Base-by-base conservation (phyloP, 2,329 filamentous ascomycete genomes). In the Phialophora tarda region DNA sequence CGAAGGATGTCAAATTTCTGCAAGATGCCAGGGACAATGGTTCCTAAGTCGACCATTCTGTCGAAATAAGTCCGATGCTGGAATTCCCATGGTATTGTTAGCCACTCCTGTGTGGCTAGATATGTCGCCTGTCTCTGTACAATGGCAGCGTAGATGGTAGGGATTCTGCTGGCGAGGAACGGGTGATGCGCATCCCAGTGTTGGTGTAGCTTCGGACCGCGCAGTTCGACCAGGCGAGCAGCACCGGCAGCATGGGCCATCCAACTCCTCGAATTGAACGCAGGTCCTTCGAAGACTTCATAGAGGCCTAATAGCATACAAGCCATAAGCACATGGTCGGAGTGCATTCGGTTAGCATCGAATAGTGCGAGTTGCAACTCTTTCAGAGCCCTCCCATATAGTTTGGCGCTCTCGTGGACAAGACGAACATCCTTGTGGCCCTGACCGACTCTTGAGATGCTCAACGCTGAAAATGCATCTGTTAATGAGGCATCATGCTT, bases 301-400 rank as follows among this genome's bases (percentile, higher is more conserved):
- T 80, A 80, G 50, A 78, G 71, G 21, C 74, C 71, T 1, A 79
- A 65, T 7, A 75, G 71, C 73, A 79, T 72, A 61, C 77, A 79
- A 7, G 77, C 75, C 21, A 77, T 76, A 7, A 79, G 71, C 0
- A 76, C 77, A 48, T 77, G 76, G 58, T 80, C 75, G 30, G 73
- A 73, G 60, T 74, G 74, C 73, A 76, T 76, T 24, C 75, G 64
- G 2, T 67, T 61, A 1, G 70, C 71, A 67, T 76, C 69, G 69
- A 73, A 76, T 1, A 80, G 69, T 2, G 78, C 77, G 21, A 70
- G 73, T 59, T 79, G 77, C 24, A 80, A 69, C 50, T 79, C 74
- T 44, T 72, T 75, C 5, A 80, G 72, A 0, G 73, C 77, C 44
- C 71, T 71, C 1, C 74, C 75, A 61, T 80, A 79, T 28, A 78